phyloP scores from a whole-genome alignment of 805 yeast species.

The Ogataea ramenticola region DNA sequence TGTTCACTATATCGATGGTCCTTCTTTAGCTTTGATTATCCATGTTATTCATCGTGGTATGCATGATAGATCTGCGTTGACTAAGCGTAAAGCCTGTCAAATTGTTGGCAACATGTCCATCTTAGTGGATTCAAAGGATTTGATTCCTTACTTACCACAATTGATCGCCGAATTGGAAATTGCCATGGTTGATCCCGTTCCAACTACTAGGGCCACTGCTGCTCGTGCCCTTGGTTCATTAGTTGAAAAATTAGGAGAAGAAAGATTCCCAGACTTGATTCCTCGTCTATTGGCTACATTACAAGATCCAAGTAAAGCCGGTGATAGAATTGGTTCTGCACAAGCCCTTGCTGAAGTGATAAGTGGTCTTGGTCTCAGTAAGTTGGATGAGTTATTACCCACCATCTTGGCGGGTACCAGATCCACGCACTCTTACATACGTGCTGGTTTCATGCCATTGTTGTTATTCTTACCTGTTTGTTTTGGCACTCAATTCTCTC shows the following conservation, averaged over 20 bases:
- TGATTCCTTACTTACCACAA: conserved; percentile 73
- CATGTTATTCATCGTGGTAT: conserved; percentile 95
- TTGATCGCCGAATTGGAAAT: conserved; percentile 77
- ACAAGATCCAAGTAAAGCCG: conserved; percentile 69
- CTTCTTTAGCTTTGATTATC: conserved; percentile 89
- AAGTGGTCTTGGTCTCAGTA: conserved; percentile 81
- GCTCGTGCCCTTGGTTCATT: conserved; percentile 94
- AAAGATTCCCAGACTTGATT: conserved; percentile 85
- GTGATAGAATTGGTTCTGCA: conserved; percentile 94
- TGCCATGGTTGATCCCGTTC: conserved; percentile 98
- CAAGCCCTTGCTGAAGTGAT: conserved; percentile 94
- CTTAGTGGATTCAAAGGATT: conserved; percentile 80
- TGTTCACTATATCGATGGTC: conserved; percentile 97
- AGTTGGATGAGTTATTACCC: conserved; percentile 87
- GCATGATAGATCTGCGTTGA: conserved; percentile 87
- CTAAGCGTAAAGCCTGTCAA: conserved; percentile 91
- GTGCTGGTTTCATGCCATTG: conserved; percentile 91
- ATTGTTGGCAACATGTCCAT: conserved; percentile 99
- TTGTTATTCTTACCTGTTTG: conserved; percentile 87
- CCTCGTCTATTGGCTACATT: conserved; percentile 71
- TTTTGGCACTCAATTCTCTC: conserved; percentile 86
- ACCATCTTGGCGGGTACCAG: conserved; percentile 64
- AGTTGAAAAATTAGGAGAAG: conserved; percentile 95
- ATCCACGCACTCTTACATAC: conserved; percentile 57
- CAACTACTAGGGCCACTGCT: conserved; percentile 94